A percentile compares a stretch with the other conserved stretches of the same genome.
phyloP scores from a whole-genome alignment of 768 basidiomycete species.

The Lanmaoa pseudosensibilis region DNA sequence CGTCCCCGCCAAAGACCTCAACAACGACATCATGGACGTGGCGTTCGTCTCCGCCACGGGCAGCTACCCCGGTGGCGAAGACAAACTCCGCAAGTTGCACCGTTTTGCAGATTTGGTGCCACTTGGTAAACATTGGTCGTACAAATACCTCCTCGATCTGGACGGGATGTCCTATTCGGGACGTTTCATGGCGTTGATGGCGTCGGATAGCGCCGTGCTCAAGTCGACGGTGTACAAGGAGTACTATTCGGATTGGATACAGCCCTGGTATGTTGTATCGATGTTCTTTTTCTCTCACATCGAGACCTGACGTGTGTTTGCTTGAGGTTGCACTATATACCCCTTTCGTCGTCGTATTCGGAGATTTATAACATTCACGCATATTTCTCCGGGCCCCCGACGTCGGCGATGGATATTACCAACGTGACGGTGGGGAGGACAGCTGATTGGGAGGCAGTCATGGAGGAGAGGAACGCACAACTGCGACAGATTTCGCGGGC shows the following conservation, averaged over 20 bases:
- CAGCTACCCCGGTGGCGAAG: slow-evolving; percentile 74
- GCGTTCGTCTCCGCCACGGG: slow-evolving; percentile 82
- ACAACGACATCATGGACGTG: slow-evolving; percentile 81
- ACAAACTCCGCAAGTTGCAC: slow-evolving; percentile 60
- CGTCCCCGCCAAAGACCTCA: slow-evolving; percentile 61
- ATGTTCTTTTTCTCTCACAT: neutral
- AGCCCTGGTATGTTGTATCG: slow-evolving; percentile 66
- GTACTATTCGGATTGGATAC: slow-evolving; percentile 88
- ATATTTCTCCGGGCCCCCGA: slow-evolving; percentile 86
- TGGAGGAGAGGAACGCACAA: slow-evolving; percentile 65
- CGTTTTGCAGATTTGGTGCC: slow-evolving; percentile 76
- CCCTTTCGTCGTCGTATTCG: slow-evolving; percentile 78
- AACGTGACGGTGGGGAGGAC: slow-evolving; percentile 46
- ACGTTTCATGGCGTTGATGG: slow-evolving; percentile 80
- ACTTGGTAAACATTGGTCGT: slow-evolving; percentile 85
- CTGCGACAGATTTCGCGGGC: slow-evolving; percentile 83
- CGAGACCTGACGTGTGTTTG: neutral
- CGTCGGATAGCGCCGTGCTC: slow-evolving; percentile 85
- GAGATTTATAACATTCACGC: slow-evolving; percentile 94
- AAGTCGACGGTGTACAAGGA: slow-evolving; percentile 92
- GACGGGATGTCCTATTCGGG: slow-evolving; percentile 97
- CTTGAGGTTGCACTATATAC: slow-evolving; percentile 90
- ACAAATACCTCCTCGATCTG: slow-evolving; percentile 90
- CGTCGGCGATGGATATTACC: slow-evolving; percentile 51
- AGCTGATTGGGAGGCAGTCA: slow-evolving; percentile 31